phyloP scores from a whole-genome alignment of 1,284 basidiomycete species.

The Ustilago cynodontis region DNA sequence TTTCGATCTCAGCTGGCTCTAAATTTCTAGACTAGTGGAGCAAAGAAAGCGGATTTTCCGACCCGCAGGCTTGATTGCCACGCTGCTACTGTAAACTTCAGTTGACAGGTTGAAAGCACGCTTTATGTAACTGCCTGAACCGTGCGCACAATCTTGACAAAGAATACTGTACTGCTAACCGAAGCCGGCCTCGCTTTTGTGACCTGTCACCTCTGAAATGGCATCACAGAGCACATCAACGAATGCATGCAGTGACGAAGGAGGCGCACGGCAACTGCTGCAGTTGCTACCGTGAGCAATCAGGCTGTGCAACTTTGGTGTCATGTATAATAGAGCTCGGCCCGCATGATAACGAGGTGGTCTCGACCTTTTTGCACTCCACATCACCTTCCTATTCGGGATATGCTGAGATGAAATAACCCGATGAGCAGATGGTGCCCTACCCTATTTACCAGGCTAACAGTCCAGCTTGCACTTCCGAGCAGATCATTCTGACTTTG shows the following conservation, averaged over 20 bases:
- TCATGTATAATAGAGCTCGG: background rate
- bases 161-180: too few relatives aligned
- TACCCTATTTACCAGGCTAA: background rate
- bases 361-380: conserved; percentile 5
- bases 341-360: conserved; percentile 2
- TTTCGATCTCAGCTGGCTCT: conserved; percentile 13
- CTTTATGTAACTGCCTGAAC: background rate
- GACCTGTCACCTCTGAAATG: too few relatives aligned
- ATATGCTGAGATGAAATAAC: background rate
- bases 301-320: background rate
- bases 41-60: background rate
- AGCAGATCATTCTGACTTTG: background rate
- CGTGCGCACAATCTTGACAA: background rate
- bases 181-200: too few relatives aligned
- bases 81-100: background rate
- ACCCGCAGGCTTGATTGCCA: conserved; percentile 11
- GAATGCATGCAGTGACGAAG: background rate
- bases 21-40: background rate
- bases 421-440: background rate
- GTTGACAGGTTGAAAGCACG: too few relatives aligned
- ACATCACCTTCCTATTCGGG: background rate
- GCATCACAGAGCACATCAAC: too few relatives aligned
- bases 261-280: background rate
- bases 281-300: too few relatives aligned
- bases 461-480: background rate